A percentile compares a stretch with the other conserved stretches of the same genome.
Evolutionary conservation across 768 basidiomycete genomes (phyloP).

Genomic region (Collybia nuda): DNA sequence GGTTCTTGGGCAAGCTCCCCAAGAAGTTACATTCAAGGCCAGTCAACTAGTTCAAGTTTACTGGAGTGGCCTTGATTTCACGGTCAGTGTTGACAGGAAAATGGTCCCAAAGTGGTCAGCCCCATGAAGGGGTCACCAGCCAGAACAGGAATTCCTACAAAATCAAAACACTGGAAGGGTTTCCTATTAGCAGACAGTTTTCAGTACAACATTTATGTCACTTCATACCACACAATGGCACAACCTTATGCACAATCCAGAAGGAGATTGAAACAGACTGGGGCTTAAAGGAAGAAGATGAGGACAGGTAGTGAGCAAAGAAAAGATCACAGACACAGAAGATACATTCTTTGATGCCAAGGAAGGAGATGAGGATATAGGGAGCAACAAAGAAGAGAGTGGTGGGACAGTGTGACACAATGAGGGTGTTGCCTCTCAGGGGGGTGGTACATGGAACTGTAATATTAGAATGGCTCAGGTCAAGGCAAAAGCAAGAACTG

Average conservation of each 20-base stretch:
- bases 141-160: conserved; percentile 19
- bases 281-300: not conserved
- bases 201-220: conserved; percentile 11
- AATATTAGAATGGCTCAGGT: no score
- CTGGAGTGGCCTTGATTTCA: conserved; percentile 7
- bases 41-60: conserved; percentile 9
- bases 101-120: conserved; percentile 26
- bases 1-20: not conserved
- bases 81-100: conserved; percentile 16
- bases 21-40: conserved; percentile 4
- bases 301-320: not conserved
- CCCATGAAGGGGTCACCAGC: conserved; percentile 12
- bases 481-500: no score
- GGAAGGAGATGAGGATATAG: no score
- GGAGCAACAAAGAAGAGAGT: no score
- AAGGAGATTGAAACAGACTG: conserved; percentile 1
- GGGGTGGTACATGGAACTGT: no score
- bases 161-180: conserved; percentile 14
- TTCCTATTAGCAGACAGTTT: conserved; percentile 10
- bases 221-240: conserved; percentile 18
- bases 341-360: no score
- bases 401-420: no score
- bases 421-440: no score
- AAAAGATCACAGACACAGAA: no score
- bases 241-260: conserved; percentile 13